phyloP scores from a whole-genome alignment of 345 rosid genomes.

The Arabidopsis thaliana region TAIR10.1 NC_003071.7:174001-174500 shows the following conservation, averaged over 20 bases:
- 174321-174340: conserved; percentile 33
- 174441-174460: conserved; percentile 24
- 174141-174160: neutral
- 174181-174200: conserved; percentile 30
- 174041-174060: conserved; percentile 64
- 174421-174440: conserved; percentile 41
- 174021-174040: conserved; percentile 58
- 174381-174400: conserved; percentile 28
- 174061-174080: conserved; percentile 44
- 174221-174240: neutral
- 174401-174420: conserved; percentile 35
- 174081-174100: conserved; percentile 50
- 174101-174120: conserved; percentile 81
- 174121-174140: conserved; percentile 33
- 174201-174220: neutral
- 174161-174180: neutral
- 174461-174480: neutral
- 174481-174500: neutral
- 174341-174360: conserved; percentile 26
- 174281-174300: conserved; percentile 3
- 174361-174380: conserved; percentile 33
- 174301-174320: conserved; percentile 43
- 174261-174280: conserved; percentile 1
- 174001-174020: conserved; percentile 49
- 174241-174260: neutral